Conservation (phyloP, 2,329 filamentous ascomycete genomes). For the Penicillium sp. region DNA sequence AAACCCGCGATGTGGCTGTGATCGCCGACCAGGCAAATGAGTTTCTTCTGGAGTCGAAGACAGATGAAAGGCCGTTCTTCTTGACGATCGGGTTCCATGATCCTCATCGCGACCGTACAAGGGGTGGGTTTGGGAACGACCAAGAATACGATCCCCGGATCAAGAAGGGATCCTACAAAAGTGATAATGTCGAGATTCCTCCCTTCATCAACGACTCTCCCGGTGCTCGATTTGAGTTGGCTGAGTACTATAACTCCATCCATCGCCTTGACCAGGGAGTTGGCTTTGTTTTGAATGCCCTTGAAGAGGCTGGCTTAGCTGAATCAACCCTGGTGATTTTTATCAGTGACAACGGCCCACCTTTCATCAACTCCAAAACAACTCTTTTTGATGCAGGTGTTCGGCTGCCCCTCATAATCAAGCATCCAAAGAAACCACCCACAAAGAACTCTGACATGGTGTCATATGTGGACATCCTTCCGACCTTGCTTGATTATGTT, state of each 20-base stretch:
- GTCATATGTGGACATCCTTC: conserved; percentile 51
- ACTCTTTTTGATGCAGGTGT: conserved; percentile 54
- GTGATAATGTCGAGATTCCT: conserved; percentile 43
- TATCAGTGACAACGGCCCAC: conserved; percentile 53
- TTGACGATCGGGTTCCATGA: conserved; percentile 52
- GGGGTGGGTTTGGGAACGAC: conserved; percentile 49
- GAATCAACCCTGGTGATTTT: conserved; percentile 48
- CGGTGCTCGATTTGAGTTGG: conserved; percentile 46
- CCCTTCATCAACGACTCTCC: conserved; percentile 46
- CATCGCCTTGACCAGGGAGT: conserved; percentile 47
- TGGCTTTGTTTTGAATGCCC: conserved; percentile 41
- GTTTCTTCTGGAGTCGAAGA: conserved; percentile 42
- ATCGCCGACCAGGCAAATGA: conserved; percentile 41
- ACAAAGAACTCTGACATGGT: conserved; percentile 48
- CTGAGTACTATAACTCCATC: conserved; percentile 48
- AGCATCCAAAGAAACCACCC: conserved; percentile 30
- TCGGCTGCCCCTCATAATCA: conserved; percentile 47
- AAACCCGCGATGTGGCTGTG: conserved; percentile 47
- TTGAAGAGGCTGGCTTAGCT: conserved; percentile 34
- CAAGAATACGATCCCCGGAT: conserved; percentile 32
- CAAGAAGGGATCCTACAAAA: conserved; percentile 26
- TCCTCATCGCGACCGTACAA: conserved; percentile 47
- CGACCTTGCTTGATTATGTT: conserved; percentile 49
- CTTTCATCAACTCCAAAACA: conserved; percentile 56
- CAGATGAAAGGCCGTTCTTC: conserved; percentile 41